phyloP scores from a whole-genome alignment of 2,329 filamentous ascomycete species.

The Rhinocladiella similis region DNA sequence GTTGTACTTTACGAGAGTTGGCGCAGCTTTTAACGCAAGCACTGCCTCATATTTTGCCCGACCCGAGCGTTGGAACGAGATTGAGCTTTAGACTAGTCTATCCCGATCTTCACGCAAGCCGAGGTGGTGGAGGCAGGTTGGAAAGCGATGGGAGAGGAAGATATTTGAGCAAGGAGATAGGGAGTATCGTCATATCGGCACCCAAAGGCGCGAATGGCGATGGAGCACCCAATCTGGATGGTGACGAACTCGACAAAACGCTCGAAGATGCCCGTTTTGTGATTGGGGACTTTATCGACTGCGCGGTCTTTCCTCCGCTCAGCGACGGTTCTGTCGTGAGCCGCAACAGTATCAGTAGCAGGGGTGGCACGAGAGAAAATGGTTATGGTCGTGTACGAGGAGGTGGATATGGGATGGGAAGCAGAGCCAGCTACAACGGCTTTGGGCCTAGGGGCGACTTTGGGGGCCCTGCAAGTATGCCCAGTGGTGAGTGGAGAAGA shows the following conservation, averaged over 20 bases:
- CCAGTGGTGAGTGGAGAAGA: slow-evolving; percentile 50
- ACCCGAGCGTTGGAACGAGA: slow-evolving; percentile 70
- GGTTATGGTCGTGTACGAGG: slow-evolving; percentile 44
- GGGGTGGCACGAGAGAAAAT: slow-evolving; percentile 41
- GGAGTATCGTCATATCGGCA: slow-evolving; percentile 71
- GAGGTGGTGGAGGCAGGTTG: slow-evolving; percentile 30
- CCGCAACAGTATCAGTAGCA: slow-evolving; percentile 37
- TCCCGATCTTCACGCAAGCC: slow-evolving; percentile 63
- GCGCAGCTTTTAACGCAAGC: slow-evolving; percentile 72
- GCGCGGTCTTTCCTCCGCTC: slow-evolving; percentile 74
- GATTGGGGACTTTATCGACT: slow-evolving; percentile 84
- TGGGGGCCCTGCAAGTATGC: slow-evolving; percentile 35
- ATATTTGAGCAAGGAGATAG: slow-evolving; percentile 78
- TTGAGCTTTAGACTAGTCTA: slow-evolving; percentile 87
- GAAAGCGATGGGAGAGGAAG: slow-evolving; percentile 49
- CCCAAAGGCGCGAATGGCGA: slow-evolving; percentile 41
- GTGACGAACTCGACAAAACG: slow-evolving; percentile 69
- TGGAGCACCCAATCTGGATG: slow-evolving; percentile 41
- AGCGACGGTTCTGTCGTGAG: slow-evolving; percentile 66
- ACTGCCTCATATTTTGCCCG: slow-evolving; percentile 68
- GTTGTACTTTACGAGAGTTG: slow-evolving; percentile 78
- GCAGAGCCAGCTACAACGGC: slow-evolving; percentile 44
- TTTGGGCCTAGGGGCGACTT: slow-evolving; percentile 42
- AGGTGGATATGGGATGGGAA: slow-evolving; percentile 40
- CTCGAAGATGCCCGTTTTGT: slow-evolving; percentile 77